Evolutionary conservation across 208 protist species (phyloP), one percentile per base, ranked within the genome.

Genomic region (Trypanosoma melophagium): DNA sequence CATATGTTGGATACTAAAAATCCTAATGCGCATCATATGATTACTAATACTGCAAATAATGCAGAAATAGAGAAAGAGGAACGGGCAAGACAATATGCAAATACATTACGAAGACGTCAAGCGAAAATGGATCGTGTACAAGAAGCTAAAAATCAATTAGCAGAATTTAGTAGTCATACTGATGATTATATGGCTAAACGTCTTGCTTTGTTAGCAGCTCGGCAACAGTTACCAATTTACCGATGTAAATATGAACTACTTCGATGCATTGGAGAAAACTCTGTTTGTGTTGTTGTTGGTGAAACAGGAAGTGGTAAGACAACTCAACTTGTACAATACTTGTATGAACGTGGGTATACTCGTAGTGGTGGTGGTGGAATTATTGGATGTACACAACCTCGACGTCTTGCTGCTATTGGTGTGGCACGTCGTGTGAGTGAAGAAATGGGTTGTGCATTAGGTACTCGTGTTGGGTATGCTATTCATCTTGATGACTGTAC

Each of bases 381-480:
- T 53, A 91, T 97, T 66, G 90, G 82, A 24, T 94, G 93, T 76
- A 99, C 98, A 21, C 98, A 99, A 79, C 98, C 98, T 7, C 80
- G 98, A 17, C 86, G 97, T n/a, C 88, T 99, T 14, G 96, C 96
- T 19, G 98, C 97, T 0, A 90, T 97, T 14, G 90, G 94, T 1
- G 90, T 99, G 17, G 88, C 97, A 8, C 79, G 84, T n/a, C 87
- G 98, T 38, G 95, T 98, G 24, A 83, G 89, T 31, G 86, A 96
- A 16, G 98, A 99, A 73, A 90, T 98, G 80, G 81, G 85, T 25
- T 83, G 75, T 45, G 71, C 69, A n/a, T 63, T 98, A 1, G 95
- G 96, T 24, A 79, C 83, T 9, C 68, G 74, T 31, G 94, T 98
- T 2, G 94, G 92, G 42, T 97, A 98, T 78, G 71, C 83, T 21